Base-by-base conservation (phyloP, 768 basidiomycete species). In the Lanmaoa pseudosensibilis region DNA sequence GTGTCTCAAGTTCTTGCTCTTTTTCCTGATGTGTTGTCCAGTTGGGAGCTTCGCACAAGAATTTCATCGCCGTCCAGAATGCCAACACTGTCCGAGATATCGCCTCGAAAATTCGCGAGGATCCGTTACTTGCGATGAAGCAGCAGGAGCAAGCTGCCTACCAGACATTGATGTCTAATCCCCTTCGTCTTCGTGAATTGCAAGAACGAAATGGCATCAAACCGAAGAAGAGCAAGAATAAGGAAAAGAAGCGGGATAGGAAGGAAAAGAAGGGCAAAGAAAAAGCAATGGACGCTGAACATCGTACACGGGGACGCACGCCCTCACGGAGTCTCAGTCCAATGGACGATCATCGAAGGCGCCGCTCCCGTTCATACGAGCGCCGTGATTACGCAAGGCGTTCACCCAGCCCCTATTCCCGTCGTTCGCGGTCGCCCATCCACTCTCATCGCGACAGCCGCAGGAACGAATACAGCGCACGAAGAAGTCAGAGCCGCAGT, bases 61-160 rank as follows among this genome's bases (percentile, higher is more conserved):
- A 83, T 70, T 97, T 96, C 69, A 95, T 96, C 52, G 94, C 95
- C 4, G 81, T 92, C 3, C 94, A 97, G 69, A 97, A 94, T 69
- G 96, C 97, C 64, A 98, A 98, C 70, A 88, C 78, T 41, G 78
- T 76, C 33, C 87, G 95, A 32, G 97, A 99, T 66, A 82, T 92
- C 43, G 90, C 94, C 21, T 78, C 94, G 30, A 98, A 99, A 74
- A 87, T 99, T 58, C 88, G 97, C 34, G 97, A 98, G 73, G 97
- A 99, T 67, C 97, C 97, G 6, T 69, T 98, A 6, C 80, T 99
- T n/a, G 92, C 91, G 15, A 98, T 99, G 77, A 98, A 98, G 73
- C 90, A 94, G 69, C 96, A 98, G 67, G 96, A 99, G 73, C 94
- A 97, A 68, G 88, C 91, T 9, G 90, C 94, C 8, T 89, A 94